These are phyloP conservation scores for Hirschfeldia incana DNA, from an alignment of 345 rosid genomes.

Conservation along the genomic window DNA sequence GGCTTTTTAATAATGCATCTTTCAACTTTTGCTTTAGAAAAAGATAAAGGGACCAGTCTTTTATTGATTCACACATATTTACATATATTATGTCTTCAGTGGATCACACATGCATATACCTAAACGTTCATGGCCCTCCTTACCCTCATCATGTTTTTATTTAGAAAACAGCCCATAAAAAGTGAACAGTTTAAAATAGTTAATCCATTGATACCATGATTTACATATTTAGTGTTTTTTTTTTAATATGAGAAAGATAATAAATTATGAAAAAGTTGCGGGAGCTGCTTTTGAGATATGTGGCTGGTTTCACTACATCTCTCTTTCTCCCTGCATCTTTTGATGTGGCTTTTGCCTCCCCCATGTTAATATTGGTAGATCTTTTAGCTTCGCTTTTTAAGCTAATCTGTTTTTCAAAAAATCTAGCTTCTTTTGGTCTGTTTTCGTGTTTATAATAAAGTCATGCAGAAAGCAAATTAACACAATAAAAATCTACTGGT, in stretches of 20 bases:
- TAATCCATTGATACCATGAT: slow-evolving; percentile 16
- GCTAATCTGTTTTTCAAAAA: slow-evolving; percentile 13
- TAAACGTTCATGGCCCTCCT: slow-evolving; percentile 37
- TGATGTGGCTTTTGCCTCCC: slow-evolving; percentile 58
- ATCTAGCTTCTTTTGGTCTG: slow-evolving; percentile 26
- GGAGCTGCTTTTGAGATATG: slow-evolving; percentile 76
- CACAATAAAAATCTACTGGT: slow-evolving; percentile 10
- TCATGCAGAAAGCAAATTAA: slow-evolving; percentile 31
- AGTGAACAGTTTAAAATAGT: slow-evolving; percentile 32
- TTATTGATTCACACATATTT: slow-evolving; percentile 20
- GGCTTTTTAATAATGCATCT: slow-evolving; percentile 8
- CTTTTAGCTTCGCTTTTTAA: slow-evolving; percentile 40
- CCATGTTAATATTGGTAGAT: slow-evolving; percentile 44
- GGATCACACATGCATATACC: slow-evolving; percentile 42
- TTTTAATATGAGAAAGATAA: background rate
- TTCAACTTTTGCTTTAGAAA: slow-evolving; percentile 37
- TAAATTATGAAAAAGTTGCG: slow-evolving; percentile 25
- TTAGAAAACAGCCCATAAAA: slow-evolving; percentile 42
- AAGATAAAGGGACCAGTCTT: slow-evolving; percentile 36
- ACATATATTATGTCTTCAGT: slow-evolving; percentile 22
- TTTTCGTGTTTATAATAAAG: slow-evolving; percentile 40
- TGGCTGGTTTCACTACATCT: slow-evolving; percentile 42
- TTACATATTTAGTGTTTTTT: slow-evolving; percentile 3
- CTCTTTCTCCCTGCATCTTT: slow-evolving; percentile 47
- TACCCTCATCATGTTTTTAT: slow-evolving; percentile 33